Evolutionary conservation across 805 yeast genomes (phyloP), one percentile per base, ranked within the genome.

Genomic region (Wickerhamiella shivajii): DNA sequence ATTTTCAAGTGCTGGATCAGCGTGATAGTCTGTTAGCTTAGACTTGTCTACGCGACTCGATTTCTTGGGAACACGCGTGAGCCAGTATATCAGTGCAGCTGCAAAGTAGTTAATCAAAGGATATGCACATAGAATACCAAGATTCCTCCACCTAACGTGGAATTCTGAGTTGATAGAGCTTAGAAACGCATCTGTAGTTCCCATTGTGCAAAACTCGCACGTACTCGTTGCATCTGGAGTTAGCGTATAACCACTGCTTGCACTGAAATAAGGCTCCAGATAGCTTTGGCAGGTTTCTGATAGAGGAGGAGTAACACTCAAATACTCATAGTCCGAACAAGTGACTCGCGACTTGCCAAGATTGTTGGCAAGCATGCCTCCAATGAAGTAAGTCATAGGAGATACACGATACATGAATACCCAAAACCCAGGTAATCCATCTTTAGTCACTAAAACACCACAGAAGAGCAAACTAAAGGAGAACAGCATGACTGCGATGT

Each of bases 371-470:
- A 73, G 58, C 40, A 76, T 59, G 33, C 69, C 61, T 41, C 69
- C 71, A 38, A 79, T 59, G 51, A 75, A 69, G 49, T 80, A 80
- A 1, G 87, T 77, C 55, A 67, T 66, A 5, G 65, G 92, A 17
- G 80, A 74, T 14, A 63, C 64, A 44, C 77, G 67, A 67, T 77
- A 74, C 84, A 80, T 77, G 52, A 77, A 80, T 29, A 68, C 71
- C 92, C 92, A 80, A 61, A 80, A 80, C 1, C 79, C 73, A 9
- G 92, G 90, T 74, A 78, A 66, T 34, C 62, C 55, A 3, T 40
- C 25, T 5, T 56, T 56, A 12, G 73, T 69, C 47, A 74, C 80
- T 39, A 74, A 59, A 37, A 76, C 75, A 59, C 85, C 83, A 52
- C 78, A 65, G 59, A 78, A 77, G 15, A 74, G 59, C 37, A 76